Conservation (phyloP, 2,329 filamentous ascomycete species). For the Aspergillus niger region DNA sequence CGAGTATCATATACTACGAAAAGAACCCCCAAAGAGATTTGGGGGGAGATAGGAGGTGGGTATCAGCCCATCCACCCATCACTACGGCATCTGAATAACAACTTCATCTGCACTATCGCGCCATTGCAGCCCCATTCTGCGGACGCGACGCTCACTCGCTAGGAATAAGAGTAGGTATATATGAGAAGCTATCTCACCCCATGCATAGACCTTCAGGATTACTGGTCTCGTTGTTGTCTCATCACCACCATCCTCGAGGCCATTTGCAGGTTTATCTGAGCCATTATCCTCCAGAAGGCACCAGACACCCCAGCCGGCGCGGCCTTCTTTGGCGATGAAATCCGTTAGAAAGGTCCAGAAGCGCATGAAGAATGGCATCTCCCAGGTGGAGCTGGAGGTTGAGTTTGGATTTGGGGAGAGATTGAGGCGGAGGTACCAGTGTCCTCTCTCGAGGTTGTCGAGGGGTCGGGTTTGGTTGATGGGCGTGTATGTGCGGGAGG, state of each 20-base stretch:
- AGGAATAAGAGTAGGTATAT: slow-evolving; percentile 75
- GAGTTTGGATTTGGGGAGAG: slow-evolving; percentile 43
- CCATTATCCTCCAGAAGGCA: slow-evolving; percentile 35
- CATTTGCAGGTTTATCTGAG: background rate
- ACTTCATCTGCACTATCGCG: slow-evolving; percentile 62
- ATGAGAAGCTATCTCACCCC: slow-evolving; percentile 72
- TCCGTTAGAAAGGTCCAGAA: slow-evolving; percentile 47
- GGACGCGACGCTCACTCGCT: slow-evolving; percentile 65
- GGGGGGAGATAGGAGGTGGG: too few relatives aligned
- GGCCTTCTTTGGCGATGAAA: slow-evolving; percentile 41
- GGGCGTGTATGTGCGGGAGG: slow-evolving; percentile 59
- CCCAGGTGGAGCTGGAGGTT: slow-evolving; percentile 30
- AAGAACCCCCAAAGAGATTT: too few relatives aligned
- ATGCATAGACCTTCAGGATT: slow-evolving; percentile 70
- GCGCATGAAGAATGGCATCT: slow-evolving; percentile 33
- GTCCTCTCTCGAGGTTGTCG: slow-evolving; percentile 68
- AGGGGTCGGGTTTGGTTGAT: slow-evolving; percentile 52
- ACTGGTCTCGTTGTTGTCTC: slow-evolving; percentile 28
- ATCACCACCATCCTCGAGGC: slow-evolving; percentile 23
- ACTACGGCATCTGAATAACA: slow-evolving; percentile 54
- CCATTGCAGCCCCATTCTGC: slow-evolving; percentile 64
- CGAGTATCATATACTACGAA: background rate
- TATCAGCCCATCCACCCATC: too few relatives aligned
- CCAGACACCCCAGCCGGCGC: slow-evolving; percentile 51
- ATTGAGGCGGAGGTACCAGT: slow-evolving; percentile 69